Conservation (phyloP, 106 monocot genomes). For the Gastrodia elata region DNA sequence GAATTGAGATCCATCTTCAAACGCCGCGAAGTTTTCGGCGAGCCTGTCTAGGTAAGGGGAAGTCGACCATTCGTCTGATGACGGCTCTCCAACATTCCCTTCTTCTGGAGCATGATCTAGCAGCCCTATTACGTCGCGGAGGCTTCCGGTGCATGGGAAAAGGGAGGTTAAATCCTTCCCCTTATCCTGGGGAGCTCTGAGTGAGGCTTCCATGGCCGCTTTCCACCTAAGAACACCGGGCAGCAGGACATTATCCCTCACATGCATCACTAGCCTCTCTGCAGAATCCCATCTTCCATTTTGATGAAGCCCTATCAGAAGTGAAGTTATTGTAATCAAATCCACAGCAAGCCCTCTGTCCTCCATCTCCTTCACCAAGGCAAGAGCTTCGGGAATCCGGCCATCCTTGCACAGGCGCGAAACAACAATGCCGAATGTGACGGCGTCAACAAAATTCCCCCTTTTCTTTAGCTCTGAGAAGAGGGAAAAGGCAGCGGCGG, state of each 20-base stretch:
- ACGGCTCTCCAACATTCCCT: neutral
- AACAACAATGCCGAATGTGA: constrained; percentile 72
- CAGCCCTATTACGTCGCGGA: constrained; percentile 45
- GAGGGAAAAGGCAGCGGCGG: constrained; percentile 45
- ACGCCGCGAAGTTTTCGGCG: constrained; percentile 29
- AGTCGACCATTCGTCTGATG: constrained; percentile 67
- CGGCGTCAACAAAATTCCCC: constrained; percentile 61
- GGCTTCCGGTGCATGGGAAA: constrained; percentile 46
- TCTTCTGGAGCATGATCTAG: constrained; percentile 10
- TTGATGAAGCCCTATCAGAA: constrained; percentile 60
- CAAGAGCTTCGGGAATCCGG: constrained; percentile 53
- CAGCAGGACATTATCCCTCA: constrained; percentile 44
- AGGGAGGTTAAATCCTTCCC: constrained; percentile 55
- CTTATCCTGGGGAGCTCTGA: constrained; percentile 52
- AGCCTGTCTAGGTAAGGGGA: constrained; percentile 70
- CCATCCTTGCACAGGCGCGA: constrained; percentile 57
- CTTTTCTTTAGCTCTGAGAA: constrained; percentile 77
- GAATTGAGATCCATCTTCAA: constrained; percentile 7
- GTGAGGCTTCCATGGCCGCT: constrained; percentile 39
- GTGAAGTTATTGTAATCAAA: constrained; percentile 63
- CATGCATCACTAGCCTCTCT: constrained; percentile 54
- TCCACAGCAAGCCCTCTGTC: constrained; percentile 74
- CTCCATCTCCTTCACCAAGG: constrained; percentile 84
- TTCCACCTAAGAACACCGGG: constrained; percentile 66
- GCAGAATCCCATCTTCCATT: constrained; percentile 57